Base-by-base conservation (phyloP, 2,329 filamentous ascomycete species). In the Nectriaceae sp. region DNA sequence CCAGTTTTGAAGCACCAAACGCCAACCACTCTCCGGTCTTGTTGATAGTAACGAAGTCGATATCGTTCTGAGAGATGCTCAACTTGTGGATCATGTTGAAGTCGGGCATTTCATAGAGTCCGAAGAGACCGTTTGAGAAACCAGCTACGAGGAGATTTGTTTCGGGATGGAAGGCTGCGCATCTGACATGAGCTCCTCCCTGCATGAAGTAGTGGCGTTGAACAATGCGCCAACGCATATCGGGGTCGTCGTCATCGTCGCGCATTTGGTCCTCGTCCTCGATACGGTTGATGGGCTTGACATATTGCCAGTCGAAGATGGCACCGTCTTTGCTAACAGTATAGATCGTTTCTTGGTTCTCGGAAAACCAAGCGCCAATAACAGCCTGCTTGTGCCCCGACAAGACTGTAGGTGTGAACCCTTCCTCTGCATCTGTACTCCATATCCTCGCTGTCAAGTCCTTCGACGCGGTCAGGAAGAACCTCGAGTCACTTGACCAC, bases 291-390 rank as follows among this genome's bases (percentile, higher is more conserved):
- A 71, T 82, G 72, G 64, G 82, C 75, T 63, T 84, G 65, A 84
- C 80, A 69, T 94, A 99, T 65, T 89, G 85, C 94, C 94, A 99
- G 55, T 89, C 83, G 63, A 97, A 97, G 1, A 97, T 80, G 3
- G 94, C 92, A n/a, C 94, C 95, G 68, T 99, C 95, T 68, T 95
- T 95, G 71, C 93, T 97, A 55, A 96, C 84, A 0, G 94, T 97
- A 67, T 94, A 99, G 45, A 99, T 96, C 41, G 84, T 90, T 72
- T 99, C 95, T 67, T 99, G 94, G 60, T 96, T 86, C 53, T 88
- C 85, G 1, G 92, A 95, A 66, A 99, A 99, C 85, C 91, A 99
- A n/a, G 92, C 92, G n/a, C 88, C 90, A 46, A 95, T 80, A 3
- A 99, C 89, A 15, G 83, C 87, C 69, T 97, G 91, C 66, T 91